Evolutionary conservation across 257 asterid genomes (phyloP), one percentile per base, ranked within the genome.

Genomic region (Solanum lignicaule): DNA sequence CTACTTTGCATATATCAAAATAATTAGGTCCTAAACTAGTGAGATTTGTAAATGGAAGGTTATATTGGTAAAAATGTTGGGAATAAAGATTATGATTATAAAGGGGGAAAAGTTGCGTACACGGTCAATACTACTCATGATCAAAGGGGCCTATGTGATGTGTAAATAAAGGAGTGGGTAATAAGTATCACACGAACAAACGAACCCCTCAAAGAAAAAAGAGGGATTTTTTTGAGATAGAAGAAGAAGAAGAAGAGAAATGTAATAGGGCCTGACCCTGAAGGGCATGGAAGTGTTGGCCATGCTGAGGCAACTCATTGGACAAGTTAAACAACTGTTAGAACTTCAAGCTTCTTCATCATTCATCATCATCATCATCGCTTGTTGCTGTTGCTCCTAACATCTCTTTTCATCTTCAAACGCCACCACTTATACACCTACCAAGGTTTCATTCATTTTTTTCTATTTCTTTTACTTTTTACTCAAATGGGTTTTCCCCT

Each of bases 221-320:
- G 31, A 83, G n/a, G 16, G 52, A 46, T 69, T 52, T 48, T 69
- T 55, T 55, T 55, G 25, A 35, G 25, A 33, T 43, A 52, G 23
- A 16, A 29, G 23, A n/a, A 52, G 23, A 46, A 18, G 46, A 29
- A 20, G 14, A 60, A 60, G 69, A n/a, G 12, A 29, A n/a, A 65
- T 65, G 87, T 88, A 65, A 58, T 43, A 33, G 88, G 85, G 86
- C 36, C 69, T 88, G 90, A 82, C 71, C 69, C 86, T 48, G 91
- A 86, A 85, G 93, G 90, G 92, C 88, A 89, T 87, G 93, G 90
- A 92, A 93, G 92, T 90, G 87, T 90, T 93, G 91, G 94, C 95
- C 95, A 95, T 95, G 98, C 93, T 95, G 87, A 93, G 98, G 94
- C 98, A 97, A 92, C 94, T 95, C 83, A 97, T 97, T 90, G 98